These are phyloP conservation scores for Kluyveromyces nonfermentans DNA, from an alignment of 805 yeast genomes.

Conservation along the genomic window DNA sequence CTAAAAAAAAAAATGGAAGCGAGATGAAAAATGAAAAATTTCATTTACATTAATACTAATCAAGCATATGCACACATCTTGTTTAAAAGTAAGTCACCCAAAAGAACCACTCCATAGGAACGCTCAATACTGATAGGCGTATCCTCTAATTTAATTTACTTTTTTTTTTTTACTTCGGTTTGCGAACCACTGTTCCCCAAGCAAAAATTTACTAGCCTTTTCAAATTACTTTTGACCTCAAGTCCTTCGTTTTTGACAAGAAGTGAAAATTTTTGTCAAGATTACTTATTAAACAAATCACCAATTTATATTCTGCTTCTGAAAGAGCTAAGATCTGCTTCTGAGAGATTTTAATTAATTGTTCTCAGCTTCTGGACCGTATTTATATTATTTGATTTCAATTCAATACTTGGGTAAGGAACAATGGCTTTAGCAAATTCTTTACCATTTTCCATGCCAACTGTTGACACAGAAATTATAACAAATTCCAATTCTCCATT, in stretches of 20 bases:
- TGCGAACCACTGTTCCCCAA: not conserved
- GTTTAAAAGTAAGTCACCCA: not conserved
- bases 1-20: not conserved
- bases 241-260: not conserved
- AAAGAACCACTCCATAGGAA: not conserved
- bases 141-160: not conserved
- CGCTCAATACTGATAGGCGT: not conserved
- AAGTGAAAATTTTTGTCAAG: not conserved
- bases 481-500: constrained; percentile 28
- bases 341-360: constrained; percentile 8
- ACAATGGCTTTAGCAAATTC: constrained; percentile 58
- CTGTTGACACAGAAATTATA: constrained; percentile 28
- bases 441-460: constrained; percentile 50
- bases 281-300: not conserved
- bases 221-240: not conserved
- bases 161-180: not conserved
- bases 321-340: not conserved
- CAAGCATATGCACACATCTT: not conserved
- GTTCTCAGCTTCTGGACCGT: not conserved
- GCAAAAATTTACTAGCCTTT: not conserved
- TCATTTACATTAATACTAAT: not conserved
- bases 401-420: not conserved
- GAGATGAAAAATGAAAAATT: not conserved
- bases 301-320: not conserved
- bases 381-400: not conserved